Evolutionary conservation across 257 asterid species (phyloP).

Genomic region (Echites panduratus): DNA sequence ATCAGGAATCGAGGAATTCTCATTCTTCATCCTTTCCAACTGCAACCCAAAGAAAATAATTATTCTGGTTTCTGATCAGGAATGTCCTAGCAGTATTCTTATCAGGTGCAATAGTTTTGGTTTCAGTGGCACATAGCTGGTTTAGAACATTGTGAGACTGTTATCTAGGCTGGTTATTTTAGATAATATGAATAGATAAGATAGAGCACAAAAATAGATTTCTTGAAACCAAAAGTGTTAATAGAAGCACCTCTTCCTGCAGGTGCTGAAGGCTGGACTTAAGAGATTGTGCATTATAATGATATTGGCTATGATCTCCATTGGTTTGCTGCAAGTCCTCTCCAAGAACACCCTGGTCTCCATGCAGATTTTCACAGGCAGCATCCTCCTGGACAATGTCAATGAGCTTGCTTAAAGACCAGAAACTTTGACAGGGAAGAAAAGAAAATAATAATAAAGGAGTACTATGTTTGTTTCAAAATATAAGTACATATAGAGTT

Average conservation of each 20-base stretch:
- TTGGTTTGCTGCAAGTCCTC: conserved; percentile 30
- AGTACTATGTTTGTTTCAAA: too few relatives aligned
- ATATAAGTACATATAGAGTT: too few relatives aligned
- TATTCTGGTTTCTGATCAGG: conserved; percentile 6
- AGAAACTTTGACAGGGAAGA: conserved; percentile 1
- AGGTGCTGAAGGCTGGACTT: conserved; percentile 79
- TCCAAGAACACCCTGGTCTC: conserved; percentile 20
- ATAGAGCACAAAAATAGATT: not conserved
- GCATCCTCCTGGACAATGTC: conserved; percentile 32
- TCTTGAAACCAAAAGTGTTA: not conserved
- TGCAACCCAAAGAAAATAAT: conserved; percentile 31
- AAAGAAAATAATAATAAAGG: not conserved
- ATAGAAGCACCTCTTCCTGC: conserved; percentile 64
- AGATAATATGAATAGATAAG: not conserved
- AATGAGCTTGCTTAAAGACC: conserved; percentile 20
- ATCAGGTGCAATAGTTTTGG: not conserved
- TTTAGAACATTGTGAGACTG: not conserved
- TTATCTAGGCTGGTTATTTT: not conserved
- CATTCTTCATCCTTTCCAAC: conserved; percentile 92
- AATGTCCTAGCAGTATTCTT: not conserved
- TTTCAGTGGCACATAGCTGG: not conserved
- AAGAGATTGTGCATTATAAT: conserved; percentile 43
- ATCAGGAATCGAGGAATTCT: conserved; percentile 38
- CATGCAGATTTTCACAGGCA: conserved; percentile 17
- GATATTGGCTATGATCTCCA: conserved; percentile 29